Evolutionary conservation across 306 rosid genomes (phyloP).

Genomic region (Casuarina glauca): DNA sequence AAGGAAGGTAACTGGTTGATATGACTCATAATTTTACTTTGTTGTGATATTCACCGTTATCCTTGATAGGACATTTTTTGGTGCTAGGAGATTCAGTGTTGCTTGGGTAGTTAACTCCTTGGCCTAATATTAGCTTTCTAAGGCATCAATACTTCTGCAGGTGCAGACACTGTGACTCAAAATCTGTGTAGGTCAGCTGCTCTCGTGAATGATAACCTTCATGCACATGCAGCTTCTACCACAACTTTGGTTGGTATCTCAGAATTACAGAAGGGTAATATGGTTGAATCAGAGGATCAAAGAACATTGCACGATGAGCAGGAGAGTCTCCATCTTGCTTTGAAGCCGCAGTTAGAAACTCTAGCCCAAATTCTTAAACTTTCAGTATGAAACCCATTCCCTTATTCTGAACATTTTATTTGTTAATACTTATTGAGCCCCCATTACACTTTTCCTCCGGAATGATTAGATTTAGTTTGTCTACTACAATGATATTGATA

Average conservation of each 20-base stretch:
- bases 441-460: background rate
- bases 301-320: constrained; percentile 33
- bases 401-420: background rate
- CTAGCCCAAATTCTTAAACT: constrained; percentile 46
- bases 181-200: constrained; percentile 34
- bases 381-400: constrained; percentile 38
- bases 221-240: constrained; percentile 19
- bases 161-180: constrained; percentile 35
- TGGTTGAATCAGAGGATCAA: constrained; percentile 30
- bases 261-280: constrained; percentile 19
- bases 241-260: constrained; percentile 4
- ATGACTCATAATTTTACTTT: constrained; percentile 19
- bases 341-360: constrained; percentile 44
- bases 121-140: constrained; percentile 27
- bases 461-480: background rate
- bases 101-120: constrained; percentile 9
- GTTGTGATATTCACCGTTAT: constrained; percentile 1
- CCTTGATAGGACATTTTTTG: constrained; percentile 10
- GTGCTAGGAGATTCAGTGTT: constrained; percentile 25
- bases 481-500: constrained; percentile 13
- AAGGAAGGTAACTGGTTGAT: constrained; percentile 57
- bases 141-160: constrained; percentile 42
- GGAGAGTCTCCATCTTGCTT: constrained; percentile 34
- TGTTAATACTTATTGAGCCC: constrained; percentile 18
- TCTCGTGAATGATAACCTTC: constrained; percentile 21